These are phyloP conservation scores for Aspergillus bombycis DNA, from an alignment of 2,329 filamentous ascomycete genomes.

Conservation along the genomic window DNA sequence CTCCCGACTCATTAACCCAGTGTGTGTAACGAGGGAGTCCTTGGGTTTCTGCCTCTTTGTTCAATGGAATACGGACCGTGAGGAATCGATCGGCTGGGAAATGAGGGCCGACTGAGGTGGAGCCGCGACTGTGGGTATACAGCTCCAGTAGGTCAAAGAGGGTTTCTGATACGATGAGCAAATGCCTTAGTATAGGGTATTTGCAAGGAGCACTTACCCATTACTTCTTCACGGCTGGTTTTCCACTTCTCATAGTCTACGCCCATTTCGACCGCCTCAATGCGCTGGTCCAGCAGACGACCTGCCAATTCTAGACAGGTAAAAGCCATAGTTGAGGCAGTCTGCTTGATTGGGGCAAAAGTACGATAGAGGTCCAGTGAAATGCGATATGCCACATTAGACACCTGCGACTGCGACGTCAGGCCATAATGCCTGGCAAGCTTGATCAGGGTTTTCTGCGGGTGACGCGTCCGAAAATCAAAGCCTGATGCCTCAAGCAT, in stretches of 20 bases:
- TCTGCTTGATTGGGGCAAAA: conserved; percentile 88
- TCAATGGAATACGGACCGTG: conserved; percentile 81
- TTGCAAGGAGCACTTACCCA: conserved; percentile 44
- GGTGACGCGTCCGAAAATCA: conserved; percentile 87
- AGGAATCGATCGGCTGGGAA: conserved; percentile 80
- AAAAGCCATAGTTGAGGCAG: conserved; percentile 80
- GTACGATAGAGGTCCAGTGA: conserved; percentile 91
- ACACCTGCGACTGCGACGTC: conserved; percentile 58
- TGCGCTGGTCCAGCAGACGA: conserved; percentile 63
- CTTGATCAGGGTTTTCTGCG: conserved; percentile 83
- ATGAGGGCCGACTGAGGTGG: conserved; percentile 72
- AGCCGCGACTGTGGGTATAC: conserved; percentile 79
- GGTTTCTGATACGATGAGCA: conserved; percentile 62
- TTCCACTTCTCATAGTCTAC: conserved; percentile 56
- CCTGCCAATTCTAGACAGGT: conserved; percentile 80
- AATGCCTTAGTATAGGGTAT: neutral
- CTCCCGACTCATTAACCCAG: conserved; percentile 44
- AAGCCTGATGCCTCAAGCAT: conserved; percentile 93
- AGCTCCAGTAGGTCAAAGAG: conserved; percentile 89
- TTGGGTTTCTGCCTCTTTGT: conserved; percentile 72
- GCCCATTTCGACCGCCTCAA: conserved; percentile 53
- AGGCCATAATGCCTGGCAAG: conserved; percentile 65
- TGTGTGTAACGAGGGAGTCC: conserved; percentile 66
- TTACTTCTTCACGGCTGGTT: conserved; percentile 49
- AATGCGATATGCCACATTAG: conserved; percentile 75